Conservation (phyloP, 805 yeast genomes). For the Suhomyces xylopsoci region DNA sequence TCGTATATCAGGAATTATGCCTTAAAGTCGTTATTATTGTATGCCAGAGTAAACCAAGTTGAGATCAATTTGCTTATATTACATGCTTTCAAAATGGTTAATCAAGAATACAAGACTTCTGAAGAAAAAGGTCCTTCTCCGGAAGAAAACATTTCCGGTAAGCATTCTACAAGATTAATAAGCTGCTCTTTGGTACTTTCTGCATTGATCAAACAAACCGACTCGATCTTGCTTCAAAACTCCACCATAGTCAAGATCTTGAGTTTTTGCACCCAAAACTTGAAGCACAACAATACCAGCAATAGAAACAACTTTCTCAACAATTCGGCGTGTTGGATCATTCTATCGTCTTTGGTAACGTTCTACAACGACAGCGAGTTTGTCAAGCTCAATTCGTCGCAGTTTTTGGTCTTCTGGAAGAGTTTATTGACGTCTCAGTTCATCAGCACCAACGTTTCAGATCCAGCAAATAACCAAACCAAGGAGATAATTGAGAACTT, state of each 20-base stretch:
- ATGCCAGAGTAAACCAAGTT: slow-evolving; percentile 27
- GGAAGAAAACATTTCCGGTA: slow-evolving; percentile 18
- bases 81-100: slow-evolving; percentile 28
- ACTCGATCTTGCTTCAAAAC: slow-evolving; percentile 33
- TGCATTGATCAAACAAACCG: slow-evolving; percentile 35
- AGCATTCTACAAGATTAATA: slow-evolving; percentile 20
- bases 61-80: slow-evolving; percentile 36
- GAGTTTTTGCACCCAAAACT: slow-evolving; percentile 45
- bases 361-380: slow-evolving; percentile 41
- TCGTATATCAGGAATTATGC: slow-evolving; percentile 36
- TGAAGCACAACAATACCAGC: slow-evolving; percentile 33
- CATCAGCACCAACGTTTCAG: slow-evolving; percentile 21
- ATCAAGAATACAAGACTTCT: slow-evolving; percentile 22
- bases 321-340: slow-evolving; percentile 39
- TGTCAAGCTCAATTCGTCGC: slow-evolving; percentile 43
- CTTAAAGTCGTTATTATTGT: slow-evolving; percentile 27
- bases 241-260: slow-evolving; percentile 39
- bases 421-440: slow-evolving; percentile 42
- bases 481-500: slow-evolving; percentile 33
- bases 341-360: slow-evolving; percentile 39
- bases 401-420: slow-evolving; percentile 44
- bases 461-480: slow-evolving; percentile 16
- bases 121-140: slow-evolving; percentile 8
- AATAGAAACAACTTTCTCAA: slow-evolving; percentile 19
- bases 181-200: slow-evolving; percentile 36